Conservation (phyloP, 2,329 filamentous ascomycete species). For the Pseudopyricularia javanii region DNA sequence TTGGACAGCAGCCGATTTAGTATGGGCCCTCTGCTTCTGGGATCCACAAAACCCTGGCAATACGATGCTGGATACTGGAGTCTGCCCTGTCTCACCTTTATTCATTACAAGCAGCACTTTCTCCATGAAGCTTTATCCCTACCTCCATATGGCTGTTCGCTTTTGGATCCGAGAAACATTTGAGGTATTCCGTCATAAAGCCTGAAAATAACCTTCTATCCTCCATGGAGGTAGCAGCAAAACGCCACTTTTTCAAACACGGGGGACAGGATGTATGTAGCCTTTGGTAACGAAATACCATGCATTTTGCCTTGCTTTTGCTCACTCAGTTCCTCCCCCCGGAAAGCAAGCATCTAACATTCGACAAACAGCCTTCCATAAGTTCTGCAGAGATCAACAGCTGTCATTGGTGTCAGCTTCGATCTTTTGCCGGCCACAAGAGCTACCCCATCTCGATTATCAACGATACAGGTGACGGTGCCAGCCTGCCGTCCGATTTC, state of each 20-base stretch:
- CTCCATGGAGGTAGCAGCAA: conserved; percentile 31
- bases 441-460: conserved; percentile 46
- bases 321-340: background rate
- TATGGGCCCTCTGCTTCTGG: no score
- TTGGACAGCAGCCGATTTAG: no score
- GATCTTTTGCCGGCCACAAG: conserved; percentile 35
- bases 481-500: conserved; percentile 49
- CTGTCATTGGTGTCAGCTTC: conserved; percentile 54
- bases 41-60: no score
- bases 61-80: background rate
- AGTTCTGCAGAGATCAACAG: conserved; percentile 16
- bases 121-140: background rate
- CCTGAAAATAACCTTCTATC: background rate
- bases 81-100: background rate
- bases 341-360: background rate
- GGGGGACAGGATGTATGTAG: conserved; percentile 15
- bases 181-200: no score
- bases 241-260: conserved; percentile 38
- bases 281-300: background rate
- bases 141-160: background rate
- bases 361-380: conserved; percentile 13
- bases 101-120: background rate
- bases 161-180: background rate
- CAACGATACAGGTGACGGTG: conserved; percentile 45
- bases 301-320: background rate